phyloP scores from a whole-genome alignment of 331 rosid species.

The Phaseolus coccineus region DNA sequence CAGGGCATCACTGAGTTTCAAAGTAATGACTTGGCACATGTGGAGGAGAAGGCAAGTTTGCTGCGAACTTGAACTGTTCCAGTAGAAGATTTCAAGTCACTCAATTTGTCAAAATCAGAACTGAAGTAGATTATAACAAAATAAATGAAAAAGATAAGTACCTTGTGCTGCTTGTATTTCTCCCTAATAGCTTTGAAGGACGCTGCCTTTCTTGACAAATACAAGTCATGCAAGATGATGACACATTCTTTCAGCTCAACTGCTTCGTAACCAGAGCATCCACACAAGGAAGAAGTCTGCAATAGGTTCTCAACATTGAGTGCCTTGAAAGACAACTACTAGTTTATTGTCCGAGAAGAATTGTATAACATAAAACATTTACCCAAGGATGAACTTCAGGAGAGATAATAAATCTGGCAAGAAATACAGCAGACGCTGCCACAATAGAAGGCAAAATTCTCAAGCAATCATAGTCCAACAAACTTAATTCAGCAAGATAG shows the following conservation, averaged over 20 bases:
- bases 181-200: constrained; percentile 64
- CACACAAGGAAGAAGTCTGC: constrained; percentile 57
- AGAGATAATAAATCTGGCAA: constrained; percentile 60
- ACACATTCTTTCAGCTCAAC: constrained; percentile 69
- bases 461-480: constrained; percentile 76
- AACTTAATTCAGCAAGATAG: constrained; percentile 78
- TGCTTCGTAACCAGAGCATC: constrained; percentile 57
- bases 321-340: neutral
- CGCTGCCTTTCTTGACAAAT: constrained; percentile 64
- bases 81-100: neutral
- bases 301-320: neutral
- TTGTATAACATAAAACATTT: constrained; percentile 10
- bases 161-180: constrained; percentile 88
- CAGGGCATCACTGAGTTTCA: constrained; percentile 19
- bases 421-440: constrained; percentile 75
- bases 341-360: too few species aligned
- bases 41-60: constrained; percentile 60
- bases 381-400: constrained; percentile 80
- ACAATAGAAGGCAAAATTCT: constrained; percentile 76
- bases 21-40: constrained; percentile 59
- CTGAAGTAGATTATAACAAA: neutral
- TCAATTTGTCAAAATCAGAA: neutral
- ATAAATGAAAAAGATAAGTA: constrained; percentile 10
- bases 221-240: constrained; percentile 64
- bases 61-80: constrained; percentile 70